These are phyloP conservation scores for Bipolaris zeicola DNA, from an alignment of 2,329 filamentous ascomycete genomes.

Conservation along the genomic window DNA sequence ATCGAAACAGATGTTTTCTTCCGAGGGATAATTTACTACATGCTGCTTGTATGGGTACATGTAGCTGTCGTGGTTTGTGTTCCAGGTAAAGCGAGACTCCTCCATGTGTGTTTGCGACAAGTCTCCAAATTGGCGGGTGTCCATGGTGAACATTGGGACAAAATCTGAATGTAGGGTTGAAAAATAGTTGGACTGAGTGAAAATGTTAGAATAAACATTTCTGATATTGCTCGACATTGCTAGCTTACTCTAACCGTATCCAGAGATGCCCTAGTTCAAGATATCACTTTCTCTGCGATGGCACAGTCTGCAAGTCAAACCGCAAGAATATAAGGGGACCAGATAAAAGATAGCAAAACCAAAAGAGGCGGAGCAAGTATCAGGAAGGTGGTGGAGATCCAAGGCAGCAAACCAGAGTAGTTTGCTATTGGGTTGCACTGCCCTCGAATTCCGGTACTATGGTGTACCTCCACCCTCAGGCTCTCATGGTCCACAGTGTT, in stretches of 20 bases:
- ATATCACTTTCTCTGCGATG: conserved; percentile 2
- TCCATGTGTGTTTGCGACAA: conserved; percentile 40
- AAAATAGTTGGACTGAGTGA: neutral
- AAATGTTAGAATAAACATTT: neutral
- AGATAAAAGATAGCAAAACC: conserved; percentile 20
- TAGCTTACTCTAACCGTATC: conserved; percentile 4
- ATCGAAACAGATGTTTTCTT: conserved; percentile 28
- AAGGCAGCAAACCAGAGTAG: conserved; percentile 33
- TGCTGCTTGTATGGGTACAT: conserved; percentile 22
- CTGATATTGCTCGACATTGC: neutral
- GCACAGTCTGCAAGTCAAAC: conserved; percentile 8
- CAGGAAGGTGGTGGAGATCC: conserved; percentile 7
- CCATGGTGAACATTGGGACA: conserved; percentile 15
- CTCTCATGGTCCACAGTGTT: conserved; percentile 30
- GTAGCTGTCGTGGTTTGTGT: conserved; percentile 17
- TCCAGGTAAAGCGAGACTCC: conserved; percentile 24
- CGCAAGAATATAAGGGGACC: conserved; percentile 12
- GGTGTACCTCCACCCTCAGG: conserved; percentile 26
- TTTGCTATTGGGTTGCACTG: conserved; percentile 35
- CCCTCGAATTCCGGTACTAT: conserved; percentile 28
- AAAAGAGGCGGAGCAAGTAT: conserved; percentile 37
- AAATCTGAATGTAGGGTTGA: neutral
- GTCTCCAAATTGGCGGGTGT: conserved; percentile 35
- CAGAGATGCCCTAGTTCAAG: neutral
- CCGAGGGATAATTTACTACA: conserved; percentile 13